A percentile compares a stretch with the other conserved stretches of the same genome.
Evolutionary conservation across 23 red algal species (phyloP).

Genomic region (Gracilaria domingensis): DNA sequence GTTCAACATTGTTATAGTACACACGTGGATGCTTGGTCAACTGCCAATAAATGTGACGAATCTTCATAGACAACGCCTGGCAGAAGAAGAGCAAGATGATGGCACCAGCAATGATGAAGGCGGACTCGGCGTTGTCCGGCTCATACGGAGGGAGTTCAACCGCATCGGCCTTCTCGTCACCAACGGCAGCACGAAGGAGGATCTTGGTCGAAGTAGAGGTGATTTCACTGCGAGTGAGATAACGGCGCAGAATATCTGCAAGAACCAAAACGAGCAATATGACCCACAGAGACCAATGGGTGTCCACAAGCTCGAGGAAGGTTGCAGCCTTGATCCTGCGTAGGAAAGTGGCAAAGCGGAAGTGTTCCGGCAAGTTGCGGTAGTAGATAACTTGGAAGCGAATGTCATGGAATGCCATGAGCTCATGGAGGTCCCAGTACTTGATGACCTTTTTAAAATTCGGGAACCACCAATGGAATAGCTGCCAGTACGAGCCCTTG

Average conservation of each 20-base stretch:
- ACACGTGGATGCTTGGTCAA: constrained; percentile 72
- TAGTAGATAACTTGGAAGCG: constrained; percentile 91
- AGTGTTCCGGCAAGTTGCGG: constrained; percentile 77
- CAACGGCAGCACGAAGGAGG: constrained; percentile 14
- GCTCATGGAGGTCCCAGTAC: constrained; percentile 73
- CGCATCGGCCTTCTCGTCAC: background rate
- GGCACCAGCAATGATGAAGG: constrained; percentile 53
- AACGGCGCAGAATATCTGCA: constrained; percentile 59
- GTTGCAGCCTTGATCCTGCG: constrained; percentile 72
- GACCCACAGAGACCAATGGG: constrained; percentile 75
- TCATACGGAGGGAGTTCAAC: constrained; percentile 1
- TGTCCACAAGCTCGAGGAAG: constrained; percentile 78
- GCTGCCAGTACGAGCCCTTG: constrained; percentile 58
- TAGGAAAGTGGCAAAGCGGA: constrained; percentile 79
- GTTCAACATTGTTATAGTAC: constrained; percentile 66
- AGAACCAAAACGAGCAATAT: constrained; percentile 63
- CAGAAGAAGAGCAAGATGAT: constrained; percentile 16
- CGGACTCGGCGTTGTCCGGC: constrained; percentile 46
- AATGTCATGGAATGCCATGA: constrained; percentile 89
- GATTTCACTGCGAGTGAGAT: constrained; percentile 3
- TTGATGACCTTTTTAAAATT: constrained; percentile 43
- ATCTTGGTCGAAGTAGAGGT: background rate
- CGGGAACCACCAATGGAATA: constrained; percentile 73
- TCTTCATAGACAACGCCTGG: constrained; percentile 59
- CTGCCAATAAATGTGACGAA: constrained; percentile 69